Evolutionary conservation across 225 moss, liverwort and hornwort genomes (phyloP).

Genomic region (Takakia lepidozioides): DNA sequence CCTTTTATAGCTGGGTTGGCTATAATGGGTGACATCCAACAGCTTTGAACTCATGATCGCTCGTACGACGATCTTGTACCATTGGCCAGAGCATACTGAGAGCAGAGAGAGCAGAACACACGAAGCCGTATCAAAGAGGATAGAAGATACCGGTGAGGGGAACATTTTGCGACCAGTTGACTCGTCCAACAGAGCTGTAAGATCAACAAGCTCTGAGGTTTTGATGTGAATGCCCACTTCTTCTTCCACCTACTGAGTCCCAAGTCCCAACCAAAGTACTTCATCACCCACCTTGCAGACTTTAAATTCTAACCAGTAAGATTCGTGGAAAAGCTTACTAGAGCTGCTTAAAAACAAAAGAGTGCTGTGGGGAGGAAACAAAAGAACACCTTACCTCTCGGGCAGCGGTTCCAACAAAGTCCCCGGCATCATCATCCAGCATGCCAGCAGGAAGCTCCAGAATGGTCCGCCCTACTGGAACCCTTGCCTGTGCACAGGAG

Average conservation of each 20-base stretch:
- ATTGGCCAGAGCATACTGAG: too few relatives aligned
- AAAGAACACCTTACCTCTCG: conserved; percentile 46
- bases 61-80: too few relatives aligned
- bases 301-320: background rate
- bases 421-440: conserved; percentile 74
- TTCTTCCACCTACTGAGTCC: conserved; percentile 64
- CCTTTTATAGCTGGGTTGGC: too few relatives aligned
- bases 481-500: conserved; percentile 56
- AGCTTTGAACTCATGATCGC: too few relatives aligned
- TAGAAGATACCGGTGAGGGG: too few relatives aligned
- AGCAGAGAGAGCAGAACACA: too few relatives aligned
- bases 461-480: conserved; percentile 78
- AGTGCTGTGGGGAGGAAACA: background rate
- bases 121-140: too few relatives aligned
- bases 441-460: conserved; percentile 96
- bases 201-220: conserved; percentile 67
- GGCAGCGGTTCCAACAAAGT: conserved; percentile 89
- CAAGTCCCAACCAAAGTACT: too few relatives aligned
- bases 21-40: too few relatives aligned
- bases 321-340: too few relatives aligned
- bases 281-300: too few relatives aligned
- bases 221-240: conserved; percentile 83
- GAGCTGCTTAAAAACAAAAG: too few relatives aligned
- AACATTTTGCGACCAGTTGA: conserved; percentile 87
- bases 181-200: conserved; percentile 77